These are phyloP conservation scores for Vickermania spadyakhi DNA, from an alignment of 208 protist genomes.

Conservation along the genomic window DNA sequence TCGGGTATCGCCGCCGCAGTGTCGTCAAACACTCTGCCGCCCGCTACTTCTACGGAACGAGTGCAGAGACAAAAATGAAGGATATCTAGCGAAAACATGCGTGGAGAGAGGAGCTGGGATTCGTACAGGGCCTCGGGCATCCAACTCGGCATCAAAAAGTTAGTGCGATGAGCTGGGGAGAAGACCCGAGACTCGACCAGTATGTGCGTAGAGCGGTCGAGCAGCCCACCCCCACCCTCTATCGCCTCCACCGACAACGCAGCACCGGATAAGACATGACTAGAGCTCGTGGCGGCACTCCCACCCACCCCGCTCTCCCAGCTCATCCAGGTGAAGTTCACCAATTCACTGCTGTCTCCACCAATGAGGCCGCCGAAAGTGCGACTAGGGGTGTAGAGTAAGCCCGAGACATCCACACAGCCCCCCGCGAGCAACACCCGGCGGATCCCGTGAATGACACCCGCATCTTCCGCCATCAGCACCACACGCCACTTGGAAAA, in stretches of 20 bases:
- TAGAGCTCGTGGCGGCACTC: background rate
- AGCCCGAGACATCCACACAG: background rate
- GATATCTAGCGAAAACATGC: constrained; percentile 61
- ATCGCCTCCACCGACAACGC: background rate
- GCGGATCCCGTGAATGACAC: background rate
- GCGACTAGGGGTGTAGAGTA: background rate
- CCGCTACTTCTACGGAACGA: constrained; percentile 11
- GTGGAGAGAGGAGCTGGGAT: constrained; percentile 10
- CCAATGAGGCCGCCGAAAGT: background rate
- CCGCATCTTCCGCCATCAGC: background rate
- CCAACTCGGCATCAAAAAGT: constrained; percentile 41
- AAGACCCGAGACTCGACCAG: constrained; percentile 50
- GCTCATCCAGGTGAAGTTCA: background rate
- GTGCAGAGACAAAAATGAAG: constrained; percentile 55
- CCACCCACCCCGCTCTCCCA: background rate
- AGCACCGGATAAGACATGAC: background rate
- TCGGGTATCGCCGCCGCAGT: constrained; percentile 11
- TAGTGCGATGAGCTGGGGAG: constrained; percentile 6
- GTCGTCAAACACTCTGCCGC: constrained; percentile 8
- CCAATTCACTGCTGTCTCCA: background rate
- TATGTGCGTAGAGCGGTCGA: constrained; percentile 30
- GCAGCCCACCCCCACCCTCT: background rate
- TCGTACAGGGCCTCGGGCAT: constrained; percentile 22
- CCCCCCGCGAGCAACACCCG: background rate
- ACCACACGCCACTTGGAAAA: background rate